A percentile compares a stretch with the other conserved stretches of the same genome.
Conservation (phyloP, 192 early-diverging fungal genomes). For the Lobulomyces angularis region DNA sequence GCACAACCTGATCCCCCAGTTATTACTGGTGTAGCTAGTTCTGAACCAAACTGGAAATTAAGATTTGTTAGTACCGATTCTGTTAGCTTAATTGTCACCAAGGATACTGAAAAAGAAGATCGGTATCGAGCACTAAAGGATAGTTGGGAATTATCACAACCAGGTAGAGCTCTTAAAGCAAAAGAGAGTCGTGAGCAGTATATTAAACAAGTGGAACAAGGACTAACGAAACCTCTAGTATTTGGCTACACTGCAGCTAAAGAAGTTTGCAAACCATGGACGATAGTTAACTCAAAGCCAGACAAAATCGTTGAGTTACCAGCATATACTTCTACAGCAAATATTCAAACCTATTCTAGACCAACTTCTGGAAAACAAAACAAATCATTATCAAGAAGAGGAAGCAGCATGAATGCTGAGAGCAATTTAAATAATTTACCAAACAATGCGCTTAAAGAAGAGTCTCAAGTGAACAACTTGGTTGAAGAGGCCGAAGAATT, state of each 20-base stretch:
- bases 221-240: slow-evolving; percentile 21
- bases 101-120: slow-evolving; percentile 54
- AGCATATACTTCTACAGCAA: too few relatives aligned
- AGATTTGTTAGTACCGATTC: slow-evolving; percentile 34
- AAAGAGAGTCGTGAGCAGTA: slow-evolving; percentile 36
- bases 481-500: too few relatives aligned
- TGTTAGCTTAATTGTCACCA: slow-evolving; percentile 25
- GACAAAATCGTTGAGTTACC: too few relatives aligned
- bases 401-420: too few relatives aligned
- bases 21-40: slow-evolving; percentile 3
- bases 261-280: slow-evolving; percentile 22
- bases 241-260: slow-evolving; percentile 6
- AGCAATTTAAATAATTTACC: too few relatives aligned
- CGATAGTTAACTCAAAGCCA: too few relatives aligned
- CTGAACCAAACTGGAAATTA: slow-evolving; percentile 32
- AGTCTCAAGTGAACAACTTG: too few relatives aligned
- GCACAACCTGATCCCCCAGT: not conserved
- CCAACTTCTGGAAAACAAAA: too few relatives aligned
- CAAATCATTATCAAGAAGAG: too few relatives aligned
- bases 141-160: slow-evolving; percentile 35
- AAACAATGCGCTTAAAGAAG: too few relatives aligned
- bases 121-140: slow-evolving; percentile 43
- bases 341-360: too few relatives aligned
- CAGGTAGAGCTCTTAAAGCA: slow-evolving; percentile 32
- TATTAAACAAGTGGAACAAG: slow-evolving; percentile 27